phyloP scores from a whole-genome alignment of 306 rosid genomes.

The Begonia peltatifolia region DNA sequence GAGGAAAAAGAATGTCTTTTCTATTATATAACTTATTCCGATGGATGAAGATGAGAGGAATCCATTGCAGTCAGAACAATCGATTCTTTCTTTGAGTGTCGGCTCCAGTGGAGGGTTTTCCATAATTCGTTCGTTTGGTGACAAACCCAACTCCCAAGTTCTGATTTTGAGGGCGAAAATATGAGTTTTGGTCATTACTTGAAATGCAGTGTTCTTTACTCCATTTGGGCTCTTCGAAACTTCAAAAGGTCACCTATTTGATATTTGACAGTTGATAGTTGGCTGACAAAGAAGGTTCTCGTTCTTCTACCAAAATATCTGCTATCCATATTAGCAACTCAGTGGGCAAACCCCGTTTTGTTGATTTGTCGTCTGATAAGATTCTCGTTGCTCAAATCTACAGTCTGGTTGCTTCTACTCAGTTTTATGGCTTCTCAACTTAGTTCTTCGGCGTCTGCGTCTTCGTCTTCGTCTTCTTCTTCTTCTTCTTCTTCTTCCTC shows the following conservation, averaged over 20 bases:
- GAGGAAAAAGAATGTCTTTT: too few species aligned
- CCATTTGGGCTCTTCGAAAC: constrained; percentile 1
- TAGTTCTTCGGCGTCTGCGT: constrained; percentile 16
- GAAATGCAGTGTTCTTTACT: not conserved
- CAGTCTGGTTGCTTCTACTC: constrained; percentile 1
- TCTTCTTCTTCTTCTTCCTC: constrained; percentile 23
- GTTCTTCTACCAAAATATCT: not conserved
- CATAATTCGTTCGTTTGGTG: too few species aligned
- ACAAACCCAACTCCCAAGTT: too few species aligned
- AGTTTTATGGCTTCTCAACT: constrained; percentile 44
- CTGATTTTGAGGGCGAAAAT: too few species aligned
- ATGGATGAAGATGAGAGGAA: too few species aligned
- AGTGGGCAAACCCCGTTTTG: not conserved
- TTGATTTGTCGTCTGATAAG: not conserved
- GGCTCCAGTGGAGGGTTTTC: too few species aligned
- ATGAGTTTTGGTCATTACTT: not conserved
- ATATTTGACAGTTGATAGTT: not conserved
- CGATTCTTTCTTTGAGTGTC: too few species aligned
- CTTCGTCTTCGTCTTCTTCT: constrained; percentile 16
- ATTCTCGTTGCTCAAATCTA: constrained; percentile 6
- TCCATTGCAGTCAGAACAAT: too few species aligned
- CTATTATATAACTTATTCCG: too few species aligned
- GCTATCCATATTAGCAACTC: not conserved
- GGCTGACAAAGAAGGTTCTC: not conserved
- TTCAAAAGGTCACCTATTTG: not conserved